These are phyloP conservation scores for Coemansia sp. DNA, from an alignment of 192 early-diverging fungal genomes.

Conservation along the genomic window DNA sequence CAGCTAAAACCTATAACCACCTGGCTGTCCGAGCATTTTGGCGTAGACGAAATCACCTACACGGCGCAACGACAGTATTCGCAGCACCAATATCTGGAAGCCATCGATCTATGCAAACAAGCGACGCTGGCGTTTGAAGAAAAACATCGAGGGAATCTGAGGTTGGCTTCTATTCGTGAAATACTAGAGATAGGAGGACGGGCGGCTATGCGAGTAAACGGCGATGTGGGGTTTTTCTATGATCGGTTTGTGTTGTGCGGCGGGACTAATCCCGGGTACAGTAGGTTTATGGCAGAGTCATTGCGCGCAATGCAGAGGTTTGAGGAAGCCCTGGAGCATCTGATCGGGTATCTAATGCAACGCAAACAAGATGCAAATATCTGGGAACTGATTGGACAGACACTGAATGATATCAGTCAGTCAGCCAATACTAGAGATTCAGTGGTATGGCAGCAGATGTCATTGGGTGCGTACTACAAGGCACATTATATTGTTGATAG, in stretches of 20 bases:
- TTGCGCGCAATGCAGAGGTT: slow-evolving; percentile 16
- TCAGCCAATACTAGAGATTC: background rate
- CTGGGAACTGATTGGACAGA: slow-evolving; percentile 40
- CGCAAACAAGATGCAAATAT: slow-evolving; percentile 40
- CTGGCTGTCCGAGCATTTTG: slow-evolving; percentile 28
- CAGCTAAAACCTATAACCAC: background rate
- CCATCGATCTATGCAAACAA: slow-evolving; percentile 24
- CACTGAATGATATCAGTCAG: slow-evolving; percentile 10
- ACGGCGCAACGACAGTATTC: slow-evolving; percentile 45
- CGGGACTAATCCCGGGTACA: slow-evolving; percentile 43
- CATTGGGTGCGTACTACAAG: slow-evolving; percentile 23
- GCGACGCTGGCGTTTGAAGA: slow-evolving; percentile 11
- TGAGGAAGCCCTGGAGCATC: slow-evolving; percentile 25
- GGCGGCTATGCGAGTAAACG: slow-evolving; percentile 22
- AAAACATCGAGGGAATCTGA: background rate
- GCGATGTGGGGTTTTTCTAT: slow-evolving; percentile 21
- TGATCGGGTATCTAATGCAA: slow-evolving; percentile 27
- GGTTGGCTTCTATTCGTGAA: slow-evolving; percentile 31
- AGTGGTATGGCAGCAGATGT: slow-evolving; percentile 20
- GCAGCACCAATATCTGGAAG: slow-evolving; percentile 7
- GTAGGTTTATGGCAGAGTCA: slow-evolving; percentile 25
- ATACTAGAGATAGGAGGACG: slow-evolving; percentile 40
- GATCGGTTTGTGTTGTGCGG: slow-evolving; percentile 39
- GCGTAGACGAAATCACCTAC: slow-evolving; percentile 36
- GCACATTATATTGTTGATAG: slow-evolving; percentile 23